Evolutionary conservation across 257 asterid genomes (phyloP), one percentile per base, ranked within the genome.

Genomic region (Orobanche coerulescens): DNA sequence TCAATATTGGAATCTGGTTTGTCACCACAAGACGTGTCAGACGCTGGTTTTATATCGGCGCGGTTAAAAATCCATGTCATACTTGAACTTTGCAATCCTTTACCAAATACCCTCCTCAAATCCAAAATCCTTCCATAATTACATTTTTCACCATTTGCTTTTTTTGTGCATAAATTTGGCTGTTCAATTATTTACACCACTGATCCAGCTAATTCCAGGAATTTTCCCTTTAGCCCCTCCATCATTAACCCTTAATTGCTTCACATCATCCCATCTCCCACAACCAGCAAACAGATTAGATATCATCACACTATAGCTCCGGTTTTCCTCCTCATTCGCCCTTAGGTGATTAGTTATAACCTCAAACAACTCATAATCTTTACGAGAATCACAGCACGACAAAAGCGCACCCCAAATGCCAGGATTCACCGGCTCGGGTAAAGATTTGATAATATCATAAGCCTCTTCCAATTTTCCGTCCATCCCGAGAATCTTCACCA

Each of bases 401-500:
- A 91, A 68, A 66, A 91, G 82, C 4, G 96, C 94, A 1, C 95
- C 97, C 95, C 94, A 85, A 39, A 91, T 53, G 62, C 86, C 78
- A 2, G 76, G 62, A 63, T 81, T 68, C 61, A 78, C 84, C 0
- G 90, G 87, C 61, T 65, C 80, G 0, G 62, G 62, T 57, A 82
- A 22, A 3, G 84, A 73, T 33, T 64, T 74, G 34, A 84, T 47
- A 52, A 85, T 78, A 50, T 73, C 73, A 69, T 83, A 79, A 65
- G 94, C 96, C 79, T 82, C 88, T 25, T 65, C 70, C 64, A 81
- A 42, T 62, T 83, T 82, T 30, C 92, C 95, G 61, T 75, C 75
- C 90, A 76, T 85, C 40, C 98, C 98, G 13, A 91, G 85, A 80
- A 91, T 85, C 82, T 84, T 91, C 65, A 88, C 90, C 83, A 84